Conservation (phyloP, 2,329 filamentous ascomycete genomes). For the Emmonsiellopsis sp. region DNA sequence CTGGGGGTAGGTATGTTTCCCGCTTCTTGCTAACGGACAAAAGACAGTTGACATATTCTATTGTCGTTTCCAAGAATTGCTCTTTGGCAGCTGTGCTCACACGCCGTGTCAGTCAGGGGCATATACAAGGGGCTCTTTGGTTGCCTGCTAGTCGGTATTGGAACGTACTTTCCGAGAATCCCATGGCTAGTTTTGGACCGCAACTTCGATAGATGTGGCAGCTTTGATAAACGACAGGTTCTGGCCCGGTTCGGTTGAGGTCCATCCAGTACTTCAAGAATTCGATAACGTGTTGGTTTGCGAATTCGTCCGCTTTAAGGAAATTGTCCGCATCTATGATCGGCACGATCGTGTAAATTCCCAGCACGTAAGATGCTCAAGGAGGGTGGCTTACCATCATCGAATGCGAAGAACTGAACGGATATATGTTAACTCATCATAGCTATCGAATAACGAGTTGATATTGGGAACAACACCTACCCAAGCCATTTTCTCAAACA, state of each 20-base stretch:
- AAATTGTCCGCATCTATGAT: conserved; percentile 6
- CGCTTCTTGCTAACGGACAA: conserved; percentile 6
- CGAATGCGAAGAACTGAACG: conserved; percentile 7
- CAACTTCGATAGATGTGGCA: conserved; percentile 7
- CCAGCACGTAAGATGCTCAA: neutral
- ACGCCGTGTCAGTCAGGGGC: neutral
- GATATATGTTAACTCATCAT: neutral
- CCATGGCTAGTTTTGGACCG: conserved; percentile 6
- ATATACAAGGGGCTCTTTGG: neutral
- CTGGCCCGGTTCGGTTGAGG: conserved; percentile 6
- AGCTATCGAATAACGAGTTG: neutral
- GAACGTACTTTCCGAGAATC: conserved; percentile 4
- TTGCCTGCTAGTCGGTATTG: neutral
- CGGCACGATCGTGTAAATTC: neutral
- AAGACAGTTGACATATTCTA: conserved; percentile 7
- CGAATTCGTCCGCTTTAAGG: conserved; percentile 6
- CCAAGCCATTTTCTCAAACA: conserved; percentile 9
- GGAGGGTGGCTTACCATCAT: conserved; percentile 4
- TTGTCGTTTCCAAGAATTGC: conserved; percentile 6
- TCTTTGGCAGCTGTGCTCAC: conserved; percentile 1
- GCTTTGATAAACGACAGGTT: conserved; percentile 7
- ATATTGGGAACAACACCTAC: conserved; percentile 1
- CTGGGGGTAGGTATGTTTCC: conserved; percentile 7
- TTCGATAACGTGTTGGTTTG: conserved; percentile 3
- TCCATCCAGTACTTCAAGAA: conserved; percentile 7